These are phyloP conservation scores for Cryomyces antarcticus DNA, from an alignment of 495 filamentous ascomycete species.

Conservation along the genomic window DNA sequence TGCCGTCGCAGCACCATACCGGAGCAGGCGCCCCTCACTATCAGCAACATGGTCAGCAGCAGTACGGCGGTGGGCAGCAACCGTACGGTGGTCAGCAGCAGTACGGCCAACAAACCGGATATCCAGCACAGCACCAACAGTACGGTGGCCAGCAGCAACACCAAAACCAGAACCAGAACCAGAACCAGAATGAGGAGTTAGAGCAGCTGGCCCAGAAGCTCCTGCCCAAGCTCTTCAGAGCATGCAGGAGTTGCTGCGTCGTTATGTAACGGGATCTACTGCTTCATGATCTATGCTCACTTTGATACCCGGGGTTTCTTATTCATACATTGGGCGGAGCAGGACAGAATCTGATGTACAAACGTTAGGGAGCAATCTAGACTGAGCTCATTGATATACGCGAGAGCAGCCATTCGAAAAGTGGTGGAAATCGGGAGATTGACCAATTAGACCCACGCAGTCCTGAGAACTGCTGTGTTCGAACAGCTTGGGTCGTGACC, in stretches of 20 bases:
- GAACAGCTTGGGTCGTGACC: no score
- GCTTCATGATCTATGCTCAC: neutral
- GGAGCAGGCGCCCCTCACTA: conserved; percentile 18
- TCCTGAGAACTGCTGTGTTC: no score
- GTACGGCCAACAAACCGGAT: neutral
- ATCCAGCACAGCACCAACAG: conserved; percentile 7
- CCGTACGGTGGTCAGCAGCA: conserved; percentile 11
- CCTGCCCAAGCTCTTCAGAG: conserved; percentile 31
- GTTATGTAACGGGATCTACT: conserved; percentile 41
- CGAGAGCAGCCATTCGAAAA: no score
- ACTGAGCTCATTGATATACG: no score
- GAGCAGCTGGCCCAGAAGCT: conserved; percentile 43
- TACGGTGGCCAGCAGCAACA: conserved; percentile 14
- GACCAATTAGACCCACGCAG: no score
- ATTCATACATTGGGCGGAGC: no score
- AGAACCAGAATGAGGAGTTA: conserved; percentile 34
- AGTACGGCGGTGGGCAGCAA: conserved; percentile 8
- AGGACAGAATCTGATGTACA: no score
- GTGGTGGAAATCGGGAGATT: no score
- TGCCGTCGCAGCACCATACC: conserved; percentile 20
- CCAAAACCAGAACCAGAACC: conserved; percentile 11
- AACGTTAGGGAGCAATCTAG: no score
- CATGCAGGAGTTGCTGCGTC: conserved; percentile 38
- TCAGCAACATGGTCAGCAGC: conserved; percentile 15
- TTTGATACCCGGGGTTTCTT: neutral